A percentile compares a stretch with the other conserved stretches of the same genome.
phyloP scores from a whole-genome alignment of 2,329 filamentous ascomycete genomes.

The Blumeria graminis region DNA sequence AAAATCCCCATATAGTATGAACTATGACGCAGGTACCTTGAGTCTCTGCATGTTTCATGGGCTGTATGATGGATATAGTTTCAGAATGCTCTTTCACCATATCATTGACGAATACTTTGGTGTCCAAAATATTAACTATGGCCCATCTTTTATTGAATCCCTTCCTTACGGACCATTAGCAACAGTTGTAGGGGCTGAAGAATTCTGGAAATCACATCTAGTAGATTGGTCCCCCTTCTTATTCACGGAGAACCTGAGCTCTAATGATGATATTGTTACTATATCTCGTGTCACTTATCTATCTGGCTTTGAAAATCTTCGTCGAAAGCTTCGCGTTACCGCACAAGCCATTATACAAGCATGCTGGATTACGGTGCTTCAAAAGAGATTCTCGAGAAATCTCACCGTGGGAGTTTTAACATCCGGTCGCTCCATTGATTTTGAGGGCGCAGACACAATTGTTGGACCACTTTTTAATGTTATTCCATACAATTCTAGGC shows the following conservation, averaged over 20 bases:
- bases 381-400: slow-evolving; percentile 21
- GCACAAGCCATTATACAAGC: slow-evolving; percentile 60
- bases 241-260: slow-evolving; percentile 3
- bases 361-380: slow-evolving; percentile 42
- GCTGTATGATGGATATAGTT: slow-evolving; percentile 64
- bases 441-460: slow-evolving; percentile 38
- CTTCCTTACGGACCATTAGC: slow-evolving; percentile 46
- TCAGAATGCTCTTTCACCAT: slow-evolving; percentile 38
- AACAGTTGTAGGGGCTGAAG: slow-evolving; percentile 20
- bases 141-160: slow-evolving; percentile 38
- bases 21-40: slow-evolving; percentile 17
- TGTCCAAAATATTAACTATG: slow-evolving; percentile 11
- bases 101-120: slow-evolving; percentile 28
- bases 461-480: slow-evolving; percentile 83
- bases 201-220: slow-evolving; percentile 36
- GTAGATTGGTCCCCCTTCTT: slow-evolving; percentile 7
- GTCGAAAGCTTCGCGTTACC: slow-evolving; percentile 41
- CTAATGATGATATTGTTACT: slow-evolving; percentile 7
- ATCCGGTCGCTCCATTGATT: slow-evolving; percentile 50
- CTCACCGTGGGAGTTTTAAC: slow-evolving; percentile 44
- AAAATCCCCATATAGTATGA: slow-evolving; percentile 9
- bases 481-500: slow-evolving; percentile 39
- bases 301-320: slow-evolving; percentile 23
- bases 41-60: slow-evolving; percentile 58
- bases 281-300: slow-evolving; percentile 17